phyloP scores from a whole-genome alignment of 495 filamentous ascomycete genomes.

The Aspergillus nanangensis region DNA sequence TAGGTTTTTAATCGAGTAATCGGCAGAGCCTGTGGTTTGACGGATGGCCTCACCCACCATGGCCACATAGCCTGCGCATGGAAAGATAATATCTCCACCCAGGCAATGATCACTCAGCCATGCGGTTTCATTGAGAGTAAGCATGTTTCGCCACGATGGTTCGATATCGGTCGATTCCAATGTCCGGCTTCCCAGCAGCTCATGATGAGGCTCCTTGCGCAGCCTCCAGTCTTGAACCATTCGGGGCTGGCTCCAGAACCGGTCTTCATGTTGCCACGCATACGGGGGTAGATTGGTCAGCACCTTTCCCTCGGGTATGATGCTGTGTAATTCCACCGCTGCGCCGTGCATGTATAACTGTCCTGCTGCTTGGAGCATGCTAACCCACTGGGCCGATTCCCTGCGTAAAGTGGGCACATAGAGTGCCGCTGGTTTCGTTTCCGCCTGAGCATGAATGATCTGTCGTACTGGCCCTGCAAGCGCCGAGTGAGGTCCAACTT shows the following conservation, averaged over 20 bases:
- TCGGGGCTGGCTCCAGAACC: constrained; percentile 42
- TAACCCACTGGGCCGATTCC: constrained; percentile 9
- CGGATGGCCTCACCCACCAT: constrained; percentile 42
- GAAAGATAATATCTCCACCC: constrained; percentile 33
- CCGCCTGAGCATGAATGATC: constrained; percentile 5
- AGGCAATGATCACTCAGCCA: constrained; percentile 46
- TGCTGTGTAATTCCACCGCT: constrained; percentile 10
- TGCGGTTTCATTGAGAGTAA: constrained; percentile 34
- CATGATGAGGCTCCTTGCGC: constrained; percentile 37
- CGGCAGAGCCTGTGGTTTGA: constrained; percentile 26
- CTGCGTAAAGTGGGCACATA: constrained; percentile 26
- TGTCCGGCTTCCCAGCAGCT: constrained; percentile 35
- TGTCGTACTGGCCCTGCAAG: constrained; percentile 8
- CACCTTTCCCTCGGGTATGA: constrained; percentile 25
- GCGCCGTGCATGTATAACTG: constrained; percentile 24
- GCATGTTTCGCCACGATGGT: constrained; percentile 43
- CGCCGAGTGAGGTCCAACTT: constrained; percentile 16
- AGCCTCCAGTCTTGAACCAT: constrained; percentile 38
- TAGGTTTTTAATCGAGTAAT: constrained; percentile 16
- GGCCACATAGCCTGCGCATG: constrained; percentile 40
- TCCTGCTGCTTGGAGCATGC: constrained; percentile 12
- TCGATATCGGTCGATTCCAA: constrained; percentile 30
- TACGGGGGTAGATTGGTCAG: constrained; percentile 42
- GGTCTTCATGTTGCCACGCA: constrained; percentile 40
- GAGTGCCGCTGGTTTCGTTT: neutral